Evolutionary conservation across 192 early-diverging fungal genomes (phyloP), one percentile per base, ranked within the genome.

Genomic region (Gamsiella multidivaricata): DNA sequence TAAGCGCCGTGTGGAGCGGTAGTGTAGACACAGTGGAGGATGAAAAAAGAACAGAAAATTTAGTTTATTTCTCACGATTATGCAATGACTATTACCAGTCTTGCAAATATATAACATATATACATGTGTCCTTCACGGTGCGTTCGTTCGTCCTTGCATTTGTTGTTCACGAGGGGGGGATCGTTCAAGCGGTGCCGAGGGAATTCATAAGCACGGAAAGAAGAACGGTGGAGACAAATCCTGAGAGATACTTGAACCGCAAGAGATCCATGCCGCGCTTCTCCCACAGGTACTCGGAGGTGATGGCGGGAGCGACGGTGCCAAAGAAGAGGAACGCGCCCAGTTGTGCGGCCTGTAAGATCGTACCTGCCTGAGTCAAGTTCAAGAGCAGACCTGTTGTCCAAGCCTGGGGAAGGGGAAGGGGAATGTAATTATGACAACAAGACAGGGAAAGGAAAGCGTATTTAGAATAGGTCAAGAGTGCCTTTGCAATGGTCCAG

Each of bases 361-460:
- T 29, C 0, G 66, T 52, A 0, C 34, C 17, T 9, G 56, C 66
- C 28, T 69, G 66, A 2, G 66, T 69, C 54, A 69, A 41, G 34
- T 69, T 69, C n/a, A 69, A 33, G 8, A 69, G 36, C 3, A 58
- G 26, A 51, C 65, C 63, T 15, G 65, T 67, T 14, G 25, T 28
- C 65, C 65, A 67, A 32, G 54, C 28, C 53, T 57, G 17, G 5
- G 22, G n/a, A n/a, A n/a, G n/a, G 46, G 46, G 5, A 49, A 18
- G 28, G n/a, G 26, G 51, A 4, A 28, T 52, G 4, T 4, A 4
- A 52, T 11, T 28, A 28, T 3, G 52, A 31, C 1, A 65, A 54
- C 14, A 54, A 49, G 25, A 47, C 57, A 43, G 57, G 17, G 25
- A 63, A 39, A 49, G 31, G 28, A 43, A 53, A 43, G 29, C 23